Conservation (phyloP, 1,284 basidiomycete genomes). For the Erythrobasidium hasegawianum region DNA sequence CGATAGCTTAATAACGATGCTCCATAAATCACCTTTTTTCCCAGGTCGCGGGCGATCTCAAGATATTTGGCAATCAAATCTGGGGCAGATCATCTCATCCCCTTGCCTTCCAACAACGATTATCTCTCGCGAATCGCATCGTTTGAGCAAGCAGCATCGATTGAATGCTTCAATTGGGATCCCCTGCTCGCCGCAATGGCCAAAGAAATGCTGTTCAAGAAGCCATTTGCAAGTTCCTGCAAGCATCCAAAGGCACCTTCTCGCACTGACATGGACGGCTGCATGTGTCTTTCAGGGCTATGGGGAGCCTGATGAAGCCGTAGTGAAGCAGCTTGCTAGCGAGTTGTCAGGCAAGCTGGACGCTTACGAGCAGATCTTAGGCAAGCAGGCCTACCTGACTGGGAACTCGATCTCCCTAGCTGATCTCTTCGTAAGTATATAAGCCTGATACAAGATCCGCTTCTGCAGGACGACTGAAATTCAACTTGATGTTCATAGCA, state of each 20-base stretch:
- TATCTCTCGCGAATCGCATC: slow-evolving; percentile 52
- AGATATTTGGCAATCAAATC: slow-evolving; percentile 55
- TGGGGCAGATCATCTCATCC: slow-evolving; percentile 50
- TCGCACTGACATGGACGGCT: not conserved
- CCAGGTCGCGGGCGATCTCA: slow-evolving; percentile 57
- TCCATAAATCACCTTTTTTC: not conserved
- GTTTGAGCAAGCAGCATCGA: slow-evolving; percentile 59
- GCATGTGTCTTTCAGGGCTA: not conserved
- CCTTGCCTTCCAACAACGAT: slow-evolving; percentile 47
- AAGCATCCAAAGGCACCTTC: not conserved
- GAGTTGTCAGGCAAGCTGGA: slow-evolving; percentile 52
- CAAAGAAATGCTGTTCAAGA: slow-evolving; percentile 54
- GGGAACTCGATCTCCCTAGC: slow-evolving; percentile 26
- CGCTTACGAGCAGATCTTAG: slow-evolving; percentile 57
- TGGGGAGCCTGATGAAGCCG: not conserved
- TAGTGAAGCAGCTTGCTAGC: slow-evolving; percentile 43
- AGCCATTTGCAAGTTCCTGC: not conserved
- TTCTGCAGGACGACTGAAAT: not conserved
- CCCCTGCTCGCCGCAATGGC: slow-evolving; percentile 52
- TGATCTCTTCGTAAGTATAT: slow-evolving; percentile 29
- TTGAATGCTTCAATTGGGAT: slow-evolving; percentile 58
- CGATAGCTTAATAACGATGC: not conserved
- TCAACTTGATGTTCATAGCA: slow-evolving; percentile 5
- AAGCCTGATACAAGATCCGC: not conserved
- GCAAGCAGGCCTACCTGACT: slow-evolving; percentile 51